These are phyloP conservation scores for Gracilaria domingensis DNA, from an alignment of 23 red algal species.

Conservation along the genomic window DNA sequence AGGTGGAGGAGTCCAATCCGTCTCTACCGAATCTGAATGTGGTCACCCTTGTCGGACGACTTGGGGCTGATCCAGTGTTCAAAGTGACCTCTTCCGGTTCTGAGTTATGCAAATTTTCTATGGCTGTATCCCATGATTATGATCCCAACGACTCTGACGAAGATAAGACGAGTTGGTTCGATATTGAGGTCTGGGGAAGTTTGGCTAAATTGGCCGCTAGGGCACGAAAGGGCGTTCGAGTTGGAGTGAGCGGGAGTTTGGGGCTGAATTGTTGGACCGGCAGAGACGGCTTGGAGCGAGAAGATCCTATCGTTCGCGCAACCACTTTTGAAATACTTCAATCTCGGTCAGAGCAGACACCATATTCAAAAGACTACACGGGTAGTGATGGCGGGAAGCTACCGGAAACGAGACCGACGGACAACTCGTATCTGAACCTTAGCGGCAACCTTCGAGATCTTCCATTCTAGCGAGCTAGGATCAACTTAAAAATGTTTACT, in stretches of 20 bases:
- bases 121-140: constrained; percentile 52
- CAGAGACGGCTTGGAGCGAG: constrained; percentile 24
- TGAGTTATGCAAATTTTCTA: constrained; percentile 46
- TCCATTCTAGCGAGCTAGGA: constrained; percentile 3
- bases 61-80: constrained; percentile 43
- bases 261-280: constrained; percentile 34
- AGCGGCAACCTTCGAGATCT: constrained; percentile 24
- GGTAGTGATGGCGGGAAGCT: background rate
- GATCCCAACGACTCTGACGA: constrained; percentile 48
- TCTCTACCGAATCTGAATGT: constrained; percentile 37
- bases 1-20: background rate
- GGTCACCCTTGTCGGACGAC: constrained; percentile 40
- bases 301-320: constrained; percentile 40
- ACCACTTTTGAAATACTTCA: constrained; percentile 53
- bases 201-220: constrained; percentile 3
- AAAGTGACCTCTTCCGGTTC: background rate
- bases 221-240: constrained; percentile 33
- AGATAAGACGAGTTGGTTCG: constrained; percentile 61
- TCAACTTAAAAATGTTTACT: constrained; percentile 1
- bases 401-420: background rate
- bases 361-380: background rate
- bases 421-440: background rate
- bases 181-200: constrained; percentile 44
- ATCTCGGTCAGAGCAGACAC: constrained; percentile 31
- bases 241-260: constrained; percentile 40